phyloP scores from a whole-genome alignment of 129 eudicot genomes.

The Helichrysum umbraculigerum region DNA sequence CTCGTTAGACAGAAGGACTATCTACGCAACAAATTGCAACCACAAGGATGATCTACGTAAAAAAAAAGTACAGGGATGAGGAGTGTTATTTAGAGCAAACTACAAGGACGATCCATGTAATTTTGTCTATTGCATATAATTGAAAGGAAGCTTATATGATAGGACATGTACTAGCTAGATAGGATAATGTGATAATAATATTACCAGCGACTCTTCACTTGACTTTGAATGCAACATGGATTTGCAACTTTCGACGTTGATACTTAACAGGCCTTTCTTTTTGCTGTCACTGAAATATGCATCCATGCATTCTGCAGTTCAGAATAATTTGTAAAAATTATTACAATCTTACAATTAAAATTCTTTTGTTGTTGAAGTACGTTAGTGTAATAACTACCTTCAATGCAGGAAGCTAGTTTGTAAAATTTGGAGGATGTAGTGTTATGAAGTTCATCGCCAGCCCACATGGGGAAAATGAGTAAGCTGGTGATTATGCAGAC shows the following conservation, averaged over 20 bases:
- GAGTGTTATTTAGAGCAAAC: too few species aligned
- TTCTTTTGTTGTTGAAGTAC: background rate
- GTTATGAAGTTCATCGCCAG: conserved; percentile 75
- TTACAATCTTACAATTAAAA: conserved; percentile 10
- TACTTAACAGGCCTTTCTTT: conserved; percentile 42
- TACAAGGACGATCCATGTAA: too few species aligned
- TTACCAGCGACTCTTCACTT: conserved; percentile 77
- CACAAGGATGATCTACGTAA: too few species aligned
- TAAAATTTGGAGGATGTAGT: conserved; percentile 57
- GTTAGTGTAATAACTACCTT: conserved; percentile 45
- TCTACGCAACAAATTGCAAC: too few species aligned
- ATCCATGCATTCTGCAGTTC: conserved; percentile 64
- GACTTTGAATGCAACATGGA: conserved; percentile 70
- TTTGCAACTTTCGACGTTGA: conserved; percentile 50
- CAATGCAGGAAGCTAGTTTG: conserved; percentile 57
- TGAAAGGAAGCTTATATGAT: background rate
- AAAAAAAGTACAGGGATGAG: too few species aligned
- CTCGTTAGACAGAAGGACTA: too few species aligned
- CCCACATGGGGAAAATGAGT: conserved; percentile 78
- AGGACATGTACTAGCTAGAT: background rate
- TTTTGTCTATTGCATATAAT: too few species aligned
- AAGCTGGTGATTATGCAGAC: conserved; percentile 67
- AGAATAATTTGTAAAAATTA: conserved; percentile 2
- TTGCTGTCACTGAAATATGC: conserved; percentile 49
- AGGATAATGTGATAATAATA: background rate